A percentile compares a stretch with the other conserved stretches of the same genome.
Evolutionary conservation across 345 rosid genomes (phyloP).

Genomic region (Citropsis articulata): DNA sequence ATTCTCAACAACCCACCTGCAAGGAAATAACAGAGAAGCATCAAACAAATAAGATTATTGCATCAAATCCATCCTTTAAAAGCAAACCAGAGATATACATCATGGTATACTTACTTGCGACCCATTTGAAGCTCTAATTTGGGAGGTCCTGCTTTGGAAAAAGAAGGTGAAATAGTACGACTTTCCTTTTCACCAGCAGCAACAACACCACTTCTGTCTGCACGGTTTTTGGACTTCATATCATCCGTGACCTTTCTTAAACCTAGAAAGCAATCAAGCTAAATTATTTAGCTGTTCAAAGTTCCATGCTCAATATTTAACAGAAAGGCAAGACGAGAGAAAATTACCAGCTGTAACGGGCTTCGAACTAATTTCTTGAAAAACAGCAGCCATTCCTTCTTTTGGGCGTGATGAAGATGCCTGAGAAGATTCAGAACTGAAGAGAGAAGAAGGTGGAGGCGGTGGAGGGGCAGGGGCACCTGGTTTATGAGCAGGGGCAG

Average conservation of each 20-base stretch:
- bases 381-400: conserved; percentile 93
- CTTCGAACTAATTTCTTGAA: conserved; percentile 71
- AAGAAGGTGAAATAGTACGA: conserved; percentile 42
- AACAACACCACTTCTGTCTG: conserved; percentile 75
- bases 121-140: conserved; percentile 97
- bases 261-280: conserved; percentile 44
- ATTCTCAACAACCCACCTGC: conserved; percentile 96
- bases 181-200: conserved; percentile 50
- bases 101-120: conserved; percentile 64
- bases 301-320: conserved; percentile 4
- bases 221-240: conserved; percentile 88
- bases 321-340: conserved; percentile 5
- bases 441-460: conserved; percentile 74
- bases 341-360: conserved; percentile 66
- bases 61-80: conserved; percentile 11
- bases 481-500: conserved; percentile 55
- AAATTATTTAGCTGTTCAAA: neutral
- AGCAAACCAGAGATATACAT: conserved; percentile 3
- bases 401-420: conserved; percentile 78
- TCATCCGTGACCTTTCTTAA: conserved; percentile 82
- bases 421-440: conserved; percentile 64
- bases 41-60: conserved; percentile 12
- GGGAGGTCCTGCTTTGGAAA: conserved; percentile 82
- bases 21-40: conserved; percentile 13
- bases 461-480: conserved; percentile 87